Base-by-base conservation (phyloP, 805 yeast species). In the Yarrowia bubula region DNA sequence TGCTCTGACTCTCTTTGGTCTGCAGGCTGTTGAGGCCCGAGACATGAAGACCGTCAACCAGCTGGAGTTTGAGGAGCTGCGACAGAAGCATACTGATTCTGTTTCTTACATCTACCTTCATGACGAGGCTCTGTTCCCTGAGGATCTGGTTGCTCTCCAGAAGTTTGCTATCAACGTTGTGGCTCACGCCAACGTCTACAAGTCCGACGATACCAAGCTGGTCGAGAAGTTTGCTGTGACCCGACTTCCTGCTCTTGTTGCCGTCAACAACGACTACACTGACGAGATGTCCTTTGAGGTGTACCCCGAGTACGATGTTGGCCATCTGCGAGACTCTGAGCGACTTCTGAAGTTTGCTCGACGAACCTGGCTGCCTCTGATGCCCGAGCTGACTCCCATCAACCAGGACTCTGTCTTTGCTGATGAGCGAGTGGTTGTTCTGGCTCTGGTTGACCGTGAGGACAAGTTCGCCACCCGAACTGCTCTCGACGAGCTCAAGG, bases 121-220 rank as follows among this genome's bases (percentile, higher is more conserved):
- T 64, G 81, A 79, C 67, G 75, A 75, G 47, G 68, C 72, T 3
- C 74, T 77, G 7, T 72, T 72, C 47, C 65, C 71, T 18, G 81
- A 78, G 66, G 81, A 78, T 64, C 77, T 78, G 70, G 73, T 71
- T 38, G 77, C 78, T 1, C 70, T 78, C 50, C 70, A 70, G 62
- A 70, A 72, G 33, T 69, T 77, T 31, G 71, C 78, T 6, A 65
- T 75, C 22, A 68, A 70, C 18, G 68, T 73, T 1, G 66, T 75
- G n/a, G 76, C 74, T n/a, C 71, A 73, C 32, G 76, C 73, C 8
- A 70, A 69, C 8, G 66, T 75, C 48, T 71, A 67, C 67, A 74
- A 73, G 67, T 68, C 76, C 9, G 68, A 69, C 9, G 69, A 74
- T 17, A 35, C 68, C 13, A 69, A 68, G 39, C 70, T 75, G 41